phyloP scores from a whole-genome alignment of 208 protist genomes.

The Herpetomonas muscarum region DNA sequence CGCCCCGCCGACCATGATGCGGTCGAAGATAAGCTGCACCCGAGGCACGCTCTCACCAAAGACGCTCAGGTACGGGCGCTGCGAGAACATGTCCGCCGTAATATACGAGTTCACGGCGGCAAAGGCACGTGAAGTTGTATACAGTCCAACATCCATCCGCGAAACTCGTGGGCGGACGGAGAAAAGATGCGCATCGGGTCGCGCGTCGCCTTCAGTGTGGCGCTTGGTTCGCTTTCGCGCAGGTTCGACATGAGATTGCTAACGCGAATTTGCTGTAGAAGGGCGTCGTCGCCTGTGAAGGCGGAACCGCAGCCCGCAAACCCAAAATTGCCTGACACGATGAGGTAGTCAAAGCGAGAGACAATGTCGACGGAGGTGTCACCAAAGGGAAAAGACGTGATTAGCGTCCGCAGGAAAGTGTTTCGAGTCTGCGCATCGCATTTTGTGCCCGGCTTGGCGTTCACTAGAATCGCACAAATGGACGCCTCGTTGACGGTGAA shows the following conservation, averaged over 20 bases:
- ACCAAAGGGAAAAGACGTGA: constrained; percentile 52
- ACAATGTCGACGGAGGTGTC: constrained; percentile 47
- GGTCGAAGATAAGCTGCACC: constrained; percentile 48
- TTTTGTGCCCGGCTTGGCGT: constrained; percentile 26
- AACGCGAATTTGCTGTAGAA: constrained; percentile 46
- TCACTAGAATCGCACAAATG: constrained; percentile 47
- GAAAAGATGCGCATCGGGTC: constrained; percentile 58
- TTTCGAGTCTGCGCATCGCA: constrained; percentile 25
- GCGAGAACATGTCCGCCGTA: constrained; percentile 58
- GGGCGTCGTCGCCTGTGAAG: constrained; percentile 45
- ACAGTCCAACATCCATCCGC: constrained; percentile 51
- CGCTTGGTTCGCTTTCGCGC: constrained; percentile 48
- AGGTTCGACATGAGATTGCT: constrained; percentile 65
- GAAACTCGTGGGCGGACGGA: constrained; percentile 34
- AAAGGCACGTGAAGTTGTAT: constrained; percentile 57
- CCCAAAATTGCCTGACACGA: constrained; percentile 61
- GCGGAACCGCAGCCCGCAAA: constrained; percentile 18
- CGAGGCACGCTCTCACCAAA: constrained; percentile 48
- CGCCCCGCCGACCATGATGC: constrained; percentile 22
- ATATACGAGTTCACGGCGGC: constrained; percentile 47
- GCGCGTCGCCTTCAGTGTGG: constrained; percentile 20
- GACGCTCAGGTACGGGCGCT: constrained; percentile 51
- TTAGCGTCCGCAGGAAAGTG: constrained; percentile 38
- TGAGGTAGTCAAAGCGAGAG: constrained; percentile 70
- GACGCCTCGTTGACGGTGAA: constrained; percentile 60